Evolutionary conservation across 345 rosid genomes (phyloP).

Genomic region (Salix exigua): DNA sequence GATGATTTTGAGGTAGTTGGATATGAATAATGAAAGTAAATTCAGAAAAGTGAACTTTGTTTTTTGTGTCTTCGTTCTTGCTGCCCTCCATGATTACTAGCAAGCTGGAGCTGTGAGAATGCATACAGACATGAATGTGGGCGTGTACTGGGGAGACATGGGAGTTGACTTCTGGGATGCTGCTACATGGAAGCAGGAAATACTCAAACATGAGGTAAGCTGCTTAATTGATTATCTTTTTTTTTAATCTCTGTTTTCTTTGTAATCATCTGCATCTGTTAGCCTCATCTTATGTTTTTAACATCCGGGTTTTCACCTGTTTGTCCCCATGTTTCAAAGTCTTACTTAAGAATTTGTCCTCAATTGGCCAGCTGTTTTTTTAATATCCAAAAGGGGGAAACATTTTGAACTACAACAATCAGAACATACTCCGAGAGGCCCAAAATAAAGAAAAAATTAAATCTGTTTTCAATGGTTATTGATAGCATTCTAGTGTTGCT

Average conservation of each 20-base stretch:
- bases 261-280: background rate
- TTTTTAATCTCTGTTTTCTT: background rate
- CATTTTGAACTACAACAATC: background rate
- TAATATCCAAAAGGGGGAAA: background rate
- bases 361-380: background rate
- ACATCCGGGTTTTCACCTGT: background rate
- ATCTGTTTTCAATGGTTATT: background rate
- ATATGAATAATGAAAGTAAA: background rate
- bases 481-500: background rate
- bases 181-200: conserved; percentile 51
- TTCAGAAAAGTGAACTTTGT: background rate
- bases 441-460: background rate
- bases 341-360: background rate
- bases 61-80: background rate
- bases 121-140: conserved; percentile 72
- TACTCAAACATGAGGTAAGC: conserved; percentile 59
- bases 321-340: background rate
- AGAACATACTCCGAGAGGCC: background rate
- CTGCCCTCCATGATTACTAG: conserved; percentile 27
- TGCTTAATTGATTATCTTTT: background rate
- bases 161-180: conserved; percentile 71
- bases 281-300: background rate
- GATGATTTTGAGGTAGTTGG: background rate
- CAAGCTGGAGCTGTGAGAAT: conserved; percentile 69
- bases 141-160: conserved; percentile 78